Percentiles rank a stretch among this genome's conserved stretches.
Evolutionary conservation across 2,329 filamentous ascomycete genomes (phyloP).

Genomic region (Xylaria sp.): DNA sequence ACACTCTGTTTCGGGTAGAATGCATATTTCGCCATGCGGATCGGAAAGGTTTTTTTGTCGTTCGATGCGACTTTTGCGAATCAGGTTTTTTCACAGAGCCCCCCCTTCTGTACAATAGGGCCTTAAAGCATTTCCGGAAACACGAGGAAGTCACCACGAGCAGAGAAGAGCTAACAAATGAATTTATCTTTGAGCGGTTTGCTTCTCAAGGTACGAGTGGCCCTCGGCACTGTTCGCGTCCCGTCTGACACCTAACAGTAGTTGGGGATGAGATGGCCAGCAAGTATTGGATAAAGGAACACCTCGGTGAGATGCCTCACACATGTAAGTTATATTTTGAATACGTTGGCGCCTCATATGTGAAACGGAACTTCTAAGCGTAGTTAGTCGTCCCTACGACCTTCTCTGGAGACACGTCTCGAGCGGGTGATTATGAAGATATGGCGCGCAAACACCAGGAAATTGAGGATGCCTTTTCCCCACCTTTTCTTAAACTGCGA

Average conservation of each 20-base stretch:
- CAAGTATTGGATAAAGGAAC: conserved; percentile 40
- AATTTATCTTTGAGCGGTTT: conserved; percentile 41
- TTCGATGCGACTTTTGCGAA: conserved; percentile 36
- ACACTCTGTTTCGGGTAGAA: conserved; percentile 21
- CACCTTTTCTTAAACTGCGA: conserved; percentile 19
- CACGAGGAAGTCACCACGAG: conserved; percentile 26
- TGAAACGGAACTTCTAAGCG: conserved; percentile 11
- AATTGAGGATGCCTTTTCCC: conserved; percentile 30
- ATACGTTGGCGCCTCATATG: neutral
- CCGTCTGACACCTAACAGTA: conserved; percentile 28
- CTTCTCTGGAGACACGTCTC: conserved; percentile 10
- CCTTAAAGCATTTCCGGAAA: conserved; percentile 40
- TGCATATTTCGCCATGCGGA: conserved; percentile 39
- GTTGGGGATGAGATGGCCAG: conserved; percentile 36
- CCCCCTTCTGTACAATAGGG: conserved; percentile 39
- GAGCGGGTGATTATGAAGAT: conserved; percentile 14
- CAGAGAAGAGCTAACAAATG: conserved; percentile 36
- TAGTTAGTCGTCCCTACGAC: conserved; percentile 32
- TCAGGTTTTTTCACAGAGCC: conserved; percentile 34
- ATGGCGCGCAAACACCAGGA: conserved; percentile 24
- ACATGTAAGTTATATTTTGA: conserved; percentile 35
- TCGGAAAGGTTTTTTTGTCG: conserved; percentile 36
- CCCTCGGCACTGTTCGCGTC: neutral
- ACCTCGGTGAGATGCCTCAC: conserved; percentile 36
- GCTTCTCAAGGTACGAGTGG: conserved; percentile 34